Base-by-base conservation (phyloP, 148 eudicot species). In the Nepenthes mirabilis region DNA sequence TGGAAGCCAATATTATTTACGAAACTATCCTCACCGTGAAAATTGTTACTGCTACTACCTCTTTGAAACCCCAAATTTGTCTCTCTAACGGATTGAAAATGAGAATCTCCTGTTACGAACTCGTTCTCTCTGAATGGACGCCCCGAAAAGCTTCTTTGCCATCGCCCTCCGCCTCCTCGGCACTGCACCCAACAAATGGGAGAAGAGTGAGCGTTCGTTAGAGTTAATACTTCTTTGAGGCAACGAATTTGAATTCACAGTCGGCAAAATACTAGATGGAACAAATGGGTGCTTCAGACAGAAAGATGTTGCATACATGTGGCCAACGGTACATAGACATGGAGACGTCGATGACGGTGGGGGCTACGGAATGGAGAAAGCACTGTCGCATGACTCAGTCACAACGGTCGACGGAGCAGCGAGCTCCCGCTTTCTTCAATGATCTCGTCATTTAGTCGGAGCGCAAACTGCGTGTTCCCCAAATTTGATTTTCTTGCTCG, bases 91-190 rank as follows among this genome's bases (percentile, higher is more conserved):
- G 79, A 57, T 14, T 62, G 66, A 55, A 66, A 75, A 14, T 70
- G 77, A 1, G 79, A 66, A 59, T 85, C 85, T 12, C 84, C 80
- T 71, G 77, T 49, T 11, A 79, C 68, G 48, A 67, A 65, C 3
- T 68, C 77, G 43, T 65, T 68, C 32, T 52, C 61, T 6, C 40
- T 40, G 12, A 11, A n/a, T 11, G 82, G 49, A 14, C 47, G 65
- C 61, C 64, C 72, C 63, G 83, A 82, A 76, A 56, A 84, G 53
- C 49, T 60, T 68, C 82, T 64, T 35, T 57, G 68, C 65, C 60
- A 59, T 51, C 65, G 77, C 10, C 55, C 63, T 34, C 79, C 54
- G 59, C 72, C 59, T 34, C 71, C 82, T 63, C 77, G 58, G 59
- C 57, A 65, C 94, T 89, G 96, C 70, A 35, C 1, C 5, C 3